Evolutionary conservation across 768 basidiomycete genomes (phyloP).

Genomic region (Suillus tomentosus): DNA sequence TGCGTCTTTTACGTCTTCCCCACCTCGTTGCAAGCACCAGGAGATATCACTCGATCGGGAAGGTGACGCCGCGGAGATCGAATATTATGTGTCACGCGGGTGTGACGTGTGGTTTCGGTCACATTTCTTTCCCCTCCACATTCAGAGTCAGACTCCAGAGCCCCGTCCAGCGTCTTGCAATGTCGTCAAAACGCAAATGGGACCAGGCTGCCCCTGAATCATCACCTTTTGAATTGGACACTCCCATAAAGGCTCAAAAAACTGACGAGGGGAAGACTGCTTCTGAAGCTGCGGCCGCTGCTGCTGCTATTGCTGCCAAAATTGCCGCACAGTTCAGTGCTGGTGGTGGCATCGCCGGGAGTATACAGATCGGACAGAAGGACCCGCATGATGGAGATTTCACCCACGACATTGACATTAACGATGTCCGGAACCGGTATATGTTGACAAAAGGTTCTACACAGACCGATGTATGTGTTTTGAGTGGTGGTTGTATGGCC

Average conservation of each 20-base stretch:
- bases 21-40: constrained; percentile 13
- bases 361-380: constrained; percentile 47
- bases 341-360: constrained; percentile 39
- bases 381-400: constrained; percentile 81
- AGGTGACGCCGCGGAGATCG: constrained; percentile 21
- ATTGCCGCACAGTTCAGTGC: constrained; percentile 85
- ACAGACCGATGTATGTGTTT: constrained; percentile 74
- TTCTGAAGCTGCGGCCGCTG: constrained; percentile 65
- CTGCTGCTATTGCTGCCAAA: constrained; percentile 91
- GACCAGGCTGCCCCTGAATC: constrained; percentile 61
- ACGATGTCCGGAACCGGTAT: constrained; percentile 93
- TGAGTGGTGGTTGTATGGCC: not conserved
- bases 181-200: constrained; percentile 84
- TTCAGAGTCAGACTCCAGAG: not conserved
- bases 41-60: constrained; percentile 11
- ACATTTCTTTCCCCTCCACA: constrained; percentile 10
- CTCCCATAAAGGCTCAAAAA: constrained; percentile 48
- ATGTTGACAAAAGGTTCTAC: constrained; percentile 92
- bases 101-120: constrained; percentile 14
- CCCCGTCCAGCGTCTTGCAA: constrained; percentile 22
- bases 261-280: constrained; percentile 53
- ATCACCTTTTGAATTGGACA: constrained; percentile 40
- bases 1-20: constrained; percentile 11
- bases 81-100: constrained; percentile 17
- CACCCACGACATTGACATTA: constrained; percentile 93